These are phyloP conservation scores for Metschnikowia lachancei DNA, from an alignment of 805 yeast species.

Conservation along the genomic window DNA sequence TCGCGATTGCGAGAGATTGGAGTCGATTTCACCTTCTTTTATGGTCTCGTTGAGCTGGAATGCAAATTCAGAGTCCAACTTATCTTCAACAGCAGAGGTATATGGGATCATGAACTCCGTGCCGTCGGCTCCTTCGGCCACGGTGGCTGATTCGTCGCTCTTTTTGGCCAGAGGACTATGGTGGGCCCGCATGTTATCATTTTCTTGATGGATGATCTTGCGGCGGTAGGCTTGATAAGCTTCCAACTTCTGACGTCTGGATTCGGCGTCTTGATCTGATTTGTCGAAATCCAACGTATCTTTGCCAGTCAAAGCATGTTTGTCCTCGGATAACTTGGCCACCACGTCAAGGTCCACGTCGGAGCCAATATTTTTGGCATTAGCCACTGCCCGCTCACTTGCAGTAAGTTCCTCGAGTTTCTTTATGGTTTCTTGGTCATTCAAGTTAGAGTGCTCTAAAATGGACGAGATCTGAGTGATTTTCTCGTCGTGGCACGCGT, in stretches of 20 bases:
- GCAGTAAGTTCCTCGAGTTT: slow-evolving; percentile 56
- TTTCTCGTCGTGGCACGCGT: slow-evolving; percentile 45
- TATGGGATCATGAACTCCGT: slow-evolving; percentile 52
- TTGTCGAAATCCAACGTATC: slow-evolving; percentile 42
- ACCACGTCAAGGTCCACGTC: slow-evolving; percentile 34
- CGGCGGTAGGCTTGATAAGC: slow-evolving; percentile 58
- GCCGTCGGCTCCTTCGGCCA: slow-evolving; percentile 11
- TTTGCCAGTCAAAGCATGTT: slow-evolving; percentile 42
- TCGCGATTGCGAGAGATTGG: slow-evolving; percentile 51
- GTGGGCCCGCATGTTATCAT: slow-evolving; percentile 30
- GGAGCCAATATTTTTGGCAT: slow-evolving; percentile 47
- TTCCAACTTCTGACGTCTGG: slow-evolving; percentile 50
- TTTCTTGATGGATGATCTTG: slow-evolving; percentile 58
- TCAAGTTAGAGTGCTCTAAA: slow-evolving; percentile 39
- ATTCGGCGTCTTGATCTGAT: slow-evolving; percentile 47
- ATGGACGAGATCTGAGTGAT: slow-evolving; percentile 37
- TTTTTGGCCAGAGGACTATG: slow-evolving; percentile 1
- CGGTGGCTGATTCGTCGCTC: slow-evolving; percentile 1
- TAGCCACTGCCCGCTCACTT: slow-evolving; percentile 56
- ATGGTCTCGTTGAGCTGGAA: slow-evolving; percentile 51
- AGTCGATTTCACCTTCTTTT: slow-evolving; percentile 53
- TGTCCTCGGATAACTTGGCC: slow-evolving; percentile 33
- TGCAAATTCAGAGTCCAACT: slow-evolving; percentile 59
- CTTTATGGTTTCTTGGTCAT: slow-evolving; percentile 48
- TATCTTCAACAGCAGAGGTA: slow-evolving; percentile 65